Evolutionary conservation across 1,139 yeast species (phyloP).

Genomic region (Eremothecium sinecaudum): DNA sequence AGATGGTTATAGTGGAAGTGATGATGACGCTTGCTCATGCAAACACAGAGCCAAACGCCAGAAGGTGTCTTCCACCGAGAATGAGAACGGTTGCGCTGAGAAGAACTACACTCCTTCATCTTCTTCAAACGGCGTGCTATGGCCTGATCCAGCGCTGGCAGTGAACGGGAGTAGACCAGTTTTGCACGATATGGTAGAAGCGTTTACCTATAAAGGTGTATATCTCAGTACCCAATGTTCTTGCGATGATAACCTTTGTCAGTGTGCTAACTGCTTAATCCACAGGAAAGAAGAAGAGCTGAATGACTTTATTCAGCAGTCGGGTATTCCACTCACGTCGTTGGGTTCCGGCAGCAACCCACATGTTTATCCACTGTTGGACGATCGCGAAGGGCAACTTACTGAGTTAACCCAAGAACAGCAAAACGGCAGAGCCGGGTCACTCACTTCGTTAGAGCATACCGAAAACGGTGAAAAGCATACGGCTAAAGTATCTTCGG

Average conservation of each 20-base stretch:
- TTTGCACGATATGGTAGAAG: constrained; percentile 16
- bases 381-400: not conserved
- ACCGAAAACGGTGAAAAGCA: not conserved
- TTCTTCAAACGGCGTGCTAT: not conserved
- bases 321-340: constrained; percentile 27
- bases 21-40: constrained; percentile 1
- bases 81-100: constrained; percentile 2
- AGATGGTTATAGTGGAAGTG: not conserved
- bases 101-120: not conserved
- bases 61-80: not conserved
- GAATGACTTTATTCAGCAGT: constrained; percentile 22
- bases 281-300: constrained; percentile 31
- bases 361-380: not conserved
- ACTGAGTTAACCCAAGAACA: not conserved
- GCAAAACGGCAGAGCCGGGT: not conserved
- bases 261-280: constrained; percentile 28
- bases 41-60: not conserved
- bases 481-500: not conserved
- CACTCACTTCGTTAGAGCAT: not conserved
- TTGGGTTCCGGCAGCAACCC: constrained; percentile 14
- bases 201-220: constrained; percentile 28
- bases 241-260: constrained; percentile 26
- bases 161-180: not conserved
- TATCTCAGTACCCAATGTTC: constrained; percentile 29
- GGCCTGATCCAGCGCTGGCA: not conserved